phyloP scores from a whole-genome alignment of 257 asterid genomes.

The Perilla frutescens region DNA sequence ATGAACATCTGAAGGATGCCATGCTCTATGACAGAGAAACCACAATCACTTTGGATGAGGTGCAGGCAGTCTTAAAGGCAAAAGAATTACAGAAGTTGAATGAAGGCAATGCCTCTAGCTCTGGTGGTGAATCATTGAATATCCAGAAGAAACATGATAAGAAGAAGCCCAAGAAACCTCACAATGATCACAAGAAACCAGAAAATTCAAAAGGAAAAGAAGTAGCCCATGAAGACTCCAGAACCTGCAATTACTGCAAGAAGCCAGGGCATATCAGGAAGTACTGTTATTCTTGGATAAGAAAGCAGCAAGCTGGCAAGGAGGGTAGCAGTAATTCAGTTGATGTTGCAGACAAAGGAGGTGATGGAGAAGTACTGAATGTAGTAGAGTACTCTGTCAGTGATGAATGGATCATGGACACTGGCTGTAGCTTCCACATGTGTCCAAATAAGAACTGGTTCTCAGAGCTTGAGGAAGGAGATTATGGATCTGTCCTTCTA shows the following conservation, averaged over 20 bases:
- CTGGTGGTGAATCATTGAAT: background rate
- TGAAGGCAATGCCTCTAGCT: background rate
- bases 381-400: background rate
- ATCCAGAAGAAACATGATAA: background rate
- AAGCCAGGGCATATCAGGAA: background rate
- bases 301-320: background rate
- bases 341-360: background rate
- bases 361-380: background rate
- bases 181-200: background rate
- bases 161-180: background rate
- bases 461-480: background rate
- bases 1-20: background rate
- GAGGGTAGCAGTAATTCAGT: background rate
- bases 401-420: background rate
- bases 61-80: background rate
- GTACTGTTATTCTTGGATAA: background rate
- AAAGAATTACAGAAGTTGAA: background rate
- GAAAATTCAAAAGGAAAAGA: background rate
- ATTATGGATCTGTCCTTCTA: background rate
- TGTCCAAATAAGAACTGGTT: background rate
- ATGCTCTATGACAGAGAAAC: background rate
- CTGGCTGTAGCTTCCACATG: background rate
- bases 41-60: background rate
- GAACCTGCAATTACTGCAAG: background rate
- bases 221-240: background rate